Conservation (phyloP, 2,329 filamentous ascomycete species). For the Penicillium decumbens region DNA sequence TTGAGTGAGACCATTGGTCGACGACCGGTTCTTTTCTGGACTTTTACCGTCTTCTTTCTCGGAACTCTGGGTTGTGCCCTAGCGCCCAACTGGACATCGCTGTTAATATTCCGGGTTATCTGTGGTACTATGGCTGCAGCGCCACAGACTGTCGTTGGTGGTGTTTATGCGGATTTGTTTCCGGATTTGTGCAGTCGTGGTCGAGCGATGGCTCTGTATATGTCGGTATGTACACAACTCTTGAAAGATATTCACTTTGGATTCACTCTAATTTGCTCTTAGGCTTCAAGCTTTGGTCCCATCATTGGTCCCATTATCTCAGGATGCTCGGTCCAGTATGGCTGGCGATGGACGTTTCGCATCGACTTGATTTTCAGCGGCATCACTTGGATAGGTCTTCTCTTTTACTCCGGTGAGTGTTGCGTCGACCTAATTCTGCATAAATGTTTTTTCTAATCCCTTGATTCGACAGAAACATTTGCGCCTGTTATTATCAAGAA, state of each 20-base stretch:
- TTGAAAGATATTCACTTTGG: too few relatives aligned
- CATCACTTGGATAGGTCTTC: conserved; percentile 53
- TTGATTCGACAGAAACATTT: conserved; percentile 51
- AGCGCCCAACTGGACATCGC: conserved; percentile 39
- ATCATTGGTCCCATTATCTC: conserved; percentile 44
- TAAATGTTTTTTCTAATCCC: conserved; percentile 1
- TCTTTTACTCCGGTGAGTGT: conserved; percentile 52
- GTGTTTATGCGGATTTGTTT: conserved; percentile 47
- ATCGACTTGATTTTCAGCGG: conserved; percentile 63
- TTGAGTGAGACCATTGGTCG: conserved; percentile 43
- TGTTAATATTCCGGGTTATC: conserved; percentile 43
- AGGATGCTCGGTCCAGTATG: conserved; percentile 39
- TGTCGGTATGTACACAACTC: conserved; percentile 29
- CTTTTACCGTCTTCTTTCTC: conserved; percentile 44
- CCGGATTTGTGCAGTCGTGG: conserved; percentile 37
- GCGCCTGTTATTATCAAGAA: conserved; percentile 54
- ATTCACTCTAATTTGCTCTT: not conserved
- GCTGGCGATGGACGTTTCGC: conserved; percentile 50
- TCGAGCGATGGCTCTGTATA: conserved; percentile 40
- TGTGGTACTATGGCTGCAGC: conserved; percentile 40
- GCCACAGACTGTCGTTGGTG: conserved; percentile 43
- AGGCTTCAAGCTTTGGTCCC: conserved; percentile 40
- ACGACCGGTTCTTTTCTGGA: conserved; percentile 44
- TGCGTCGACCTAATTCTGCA: not conserved
- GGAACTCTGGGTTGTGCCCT: conserved; percentile 43